Evolutionary conservation across 352 stramenopile species (phyloP), one percentile per base, ranked within the genome.

Genomic region (Pilasporangium apinafurcum): DNA sequence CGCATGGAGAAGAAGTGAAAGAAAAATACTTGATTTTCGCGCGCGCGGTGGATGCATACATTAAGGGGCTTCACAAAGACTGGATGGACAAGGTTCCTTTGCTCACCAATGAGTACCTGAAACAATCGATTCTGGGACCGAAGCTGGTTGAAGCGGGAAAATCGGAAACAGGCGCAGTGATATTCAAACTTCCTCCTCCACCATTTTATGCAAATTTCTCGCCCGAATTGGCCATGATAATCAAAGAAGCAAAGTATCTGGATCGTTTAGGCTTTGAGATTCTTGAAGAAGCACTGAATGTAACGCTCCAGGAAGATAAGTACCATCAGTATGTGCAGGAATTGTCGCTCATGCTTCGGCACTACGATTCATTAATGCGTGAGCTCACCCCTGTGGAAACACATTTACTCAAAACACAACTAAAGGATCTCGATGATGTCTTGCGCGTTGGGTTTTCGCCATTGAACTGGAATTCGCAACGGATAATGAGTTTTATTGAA

Each of bases 401-500:
- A 1, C 80, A 95, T 43, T 52, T 97, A 14, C 59, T 98, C 2
- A 71, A 82, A n/a, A 71, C 58, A 0, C 85, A 97, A n/a, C 59
- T 98, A 7, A 92, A 92, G 31, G 77, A 92, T 16, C 62, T 98
- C 0, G 80, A 95, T 28, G 78, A 92, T 31, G 82, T 86, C 1
- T 47, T 96, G 1, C 81, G 78, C 6, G 75, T 89, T 2, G 94
- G 94, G 0, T 98, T 98, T 51, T 95, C 90, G 4, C 92, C 94
- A 24, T 63, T 98, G 8, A 98, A 98, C 56, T 98, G 94, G 94
- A 98, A 96, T 47, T 98, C 92, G 3, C 92, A 98, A 59, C 92
- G 95, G 22, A 95, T 98, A n/a, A 49, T 93, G 17, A 90, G 78
- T 28, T 98, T 97, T 56, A 96, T 98, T 30, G 92, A 98, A 34